Percentiles rank a stretch among this genome's conserved stretches.
Evolutionary conservation across 306 rosid genomes (phyloP).

Genomic region (Cicer pinnatifidum): DNA sequence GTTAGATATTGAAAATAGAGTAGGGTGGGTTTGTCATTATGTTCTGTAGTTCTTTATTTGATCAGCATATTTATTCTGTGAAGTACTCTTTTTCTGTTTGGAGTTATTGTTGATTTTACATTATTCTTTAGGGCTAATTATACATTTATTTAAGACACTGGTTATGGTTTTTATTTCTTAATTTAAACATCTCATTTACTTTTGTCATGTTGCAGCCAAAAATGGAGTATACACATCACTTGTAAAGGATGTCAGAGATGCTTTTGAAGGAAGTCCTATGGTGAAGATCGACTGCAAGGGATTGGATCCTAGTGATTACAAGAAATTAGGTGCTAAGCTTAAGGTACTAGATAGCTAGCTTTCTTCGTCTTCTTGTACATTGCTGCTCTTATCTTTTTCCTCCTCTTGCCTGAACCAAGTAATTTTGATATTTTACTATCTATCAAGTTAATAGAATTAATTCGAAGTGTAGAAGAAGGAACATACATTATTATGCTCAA

Average conservation of each 20-base stretch:
- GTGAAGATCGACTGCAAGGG: slow-evolving; percentile 87
- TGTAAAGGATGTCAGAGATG: slow-evolving; percentile 80
- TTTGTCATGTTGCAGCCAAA: slow-evolving; percentile 64
- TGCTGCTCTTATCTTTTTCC: neutral
- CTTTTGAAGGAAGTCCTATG: slow-evolving; percentile 88
- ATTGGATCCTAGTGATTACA: slow-evolving; percentile 93
- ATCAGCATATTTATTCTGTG: slow-evolving; percentile 38
- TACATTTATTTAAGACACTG: slow-evolving; percentile 4
- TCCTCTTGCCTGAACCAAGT: slow-evolving; percentile 4
- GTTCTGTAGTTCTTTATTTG: slow-evolving; percentile 8
- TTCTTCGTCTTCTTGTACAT: slow-evolving; percentile 20
- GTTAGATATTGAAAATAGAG: slow-evolving; percentile 26
- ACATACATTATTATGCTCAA: neutral
- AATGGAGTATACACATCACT: slow-evolving; percentile 81
- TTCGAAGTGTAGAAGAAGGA: slow-evolving; percentile 23
- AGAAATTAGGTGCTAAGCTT: slow-evolving; percentile 92
- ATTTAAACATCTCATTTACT: slow-evolving; percentile 42
- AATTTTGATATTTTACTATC: slow-evolving; percentile 28
- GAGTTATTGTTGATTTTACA: neutral
- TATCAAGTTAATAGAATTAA: slow-evolving; percentile 10
- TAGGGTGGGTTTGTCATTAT: slow-evolving; percentile 1
- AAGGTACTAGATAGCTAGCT: slow-evolving; percentile 56
- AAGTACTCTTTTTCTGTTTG: slow-evolving; percentile 12
- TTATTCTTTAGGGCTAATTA: slow-evolving; percentile 12
- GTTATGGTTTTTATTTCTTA: slow-evolving; percentile 15